Base-by-base conservation (phyloP, 257 asterid genomes). In the Capsicum baccatum region DNA sequence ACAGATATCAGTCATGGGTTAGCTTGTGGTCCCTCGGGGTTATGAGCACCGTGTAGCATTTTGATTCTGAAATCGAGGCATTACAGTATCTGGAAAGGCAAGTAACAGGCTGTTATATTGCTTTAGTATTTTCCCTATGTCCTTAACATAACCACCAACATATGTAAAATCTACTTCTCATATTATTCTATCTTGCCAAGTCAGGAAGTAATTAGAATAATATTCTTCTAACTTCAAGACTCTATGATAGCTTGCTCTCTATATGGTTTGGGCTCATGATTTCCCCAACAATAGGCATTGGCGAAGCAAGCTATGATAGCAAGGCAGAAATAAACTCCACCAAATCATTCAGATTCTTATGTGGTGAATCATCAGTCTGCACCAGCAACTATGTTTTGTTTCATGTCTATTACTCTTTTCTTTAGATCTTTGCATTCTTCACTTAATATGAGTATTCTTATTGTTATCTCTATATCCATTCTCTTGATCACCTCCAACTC, bases 361-460 rank as follows among this genome's bases (percentile, higher is more conserved):
- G 26, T 26, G 26, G 0, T 26, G 26, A 26, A 26, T 26, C 26
- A 26, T 26, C 26, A 26, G 26, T 26, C 26, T 0, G 26, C 26
- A 86, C 79, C 13, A 42, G 64, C 79, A 26, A 26, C 9, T 1
- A 84, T 88, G n/a, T 86, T 90, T 17, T 54, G 39, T 56, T 90
- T 88, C 79, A 85, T 71, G 74, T 83, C 90, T 10, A 78, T 39
- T 4, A 60, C 58, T 19, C 83, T 58, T 63, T 59, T 57, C 58
- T 62, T 80, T 44, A 59, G 6, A 17, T 80, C 73, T 42, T 57
- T 60, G 9, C 92, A 89, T 83, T 84, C 84, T 19, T 69, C 85
- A 0, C 82, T 70, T 3, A 33, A 88, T 92, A 91, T 88, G 4
- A 91, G 71, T 50, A 11, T 78, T n/a, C 87, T 84, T 47, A 91